Conservation (phyloP, 2,329 filamentous ascomycete genomes). For the Colletotrichum lini region DNA sequence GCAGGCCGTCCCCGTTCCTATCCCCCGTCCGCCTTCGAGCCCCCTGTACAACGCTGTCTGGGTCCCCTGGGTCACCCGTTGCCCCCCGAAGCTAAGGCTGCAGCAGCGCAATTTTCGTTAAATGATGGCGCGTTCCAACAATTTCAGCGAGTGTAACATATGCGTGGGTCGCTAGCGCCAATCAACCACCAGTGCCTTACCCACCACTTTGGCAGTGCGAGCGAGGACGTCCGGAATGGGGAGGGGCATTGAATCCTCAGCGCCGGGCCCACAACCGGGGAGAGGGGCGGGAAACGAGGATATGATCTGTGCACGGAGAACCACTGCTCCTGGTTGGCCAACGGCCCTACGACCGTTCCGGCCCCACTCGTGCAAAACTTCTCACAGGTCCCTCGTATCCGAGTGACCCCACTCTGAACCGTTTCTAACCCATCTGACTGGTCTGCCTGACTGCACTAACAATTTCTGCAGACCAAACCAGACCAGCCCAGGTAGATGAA, state of each 20-base stretch:
- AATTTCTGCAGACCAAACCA: not conserved
- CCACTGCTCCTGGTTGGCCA: constrained; percentile 35
- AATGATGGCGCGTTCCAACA: constrained; percentile 39
- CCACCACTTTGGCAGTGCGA: not conserved
- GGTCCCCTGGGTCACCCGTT: constrained; percentile 16
- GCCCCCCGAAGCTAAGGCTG: constrained; percentile 20
- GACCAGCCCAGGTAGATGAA: too few species aligned
- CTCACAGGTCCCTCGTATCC: constrained; percentile 36
- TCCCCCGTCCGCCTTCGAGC: too few species aligned
- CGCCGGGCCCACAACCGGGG: constrained; percentile 27
- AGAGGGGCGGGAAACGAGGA: constrained; percentile 18
- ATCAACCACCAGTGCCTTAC: too few species aligned
- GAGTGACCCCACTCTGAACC: constrained; percentile 10
- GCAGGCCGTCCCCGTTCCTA: not conserved
- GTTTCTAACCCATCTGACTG: constrained; percentile 10
- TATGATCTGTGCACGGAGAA: not conserved
- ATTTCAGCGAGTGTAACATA: constrained; percentile 37
- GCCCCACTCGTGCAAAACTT: constrained; percentile 37
- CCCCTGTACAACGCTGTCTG: constrained; percentile 23
- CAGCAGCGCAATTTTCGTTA: constrained; percentile 18
- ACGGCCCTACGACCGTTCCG: constrained; percentile 22
- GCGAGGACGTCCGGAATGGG: constrained; percentile 26
- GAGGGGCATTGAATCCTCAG: not conserved
- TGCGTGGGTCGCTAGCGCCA: constrained; percentile 3
- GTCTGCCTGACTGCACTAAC: constrained; percentile 2